Conservation (phyloP, 257 asterid species). For the Solanum arcanum region DNA sequence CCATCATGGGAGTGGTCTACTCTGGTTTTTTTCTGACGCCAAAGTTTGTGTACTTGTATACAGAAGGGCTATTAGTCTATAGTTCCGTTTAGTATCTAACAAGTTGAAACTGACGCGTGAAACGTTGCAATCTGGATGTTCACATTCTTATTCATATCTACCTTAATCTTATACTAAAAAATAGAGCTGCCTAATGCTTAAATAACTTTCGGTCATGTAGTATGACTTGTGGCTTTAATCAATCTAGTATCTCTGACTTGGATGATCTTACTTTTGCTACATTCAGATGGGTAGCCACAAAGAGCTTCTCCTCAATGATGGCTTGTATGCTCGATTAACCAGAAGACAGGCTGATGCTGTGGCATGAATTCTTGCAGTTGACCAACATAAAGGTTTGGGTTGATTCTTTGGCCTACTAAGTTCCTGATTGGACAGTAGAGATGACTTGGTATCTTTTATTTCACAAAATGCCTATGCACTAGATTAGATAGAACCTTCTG, state of each 20-base stretch:
- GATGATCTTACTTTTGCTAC: background rate
- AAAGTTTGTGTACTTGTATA: background rate
- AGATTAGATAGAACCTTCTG: background rate
- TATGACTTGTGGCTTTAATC: background rate
- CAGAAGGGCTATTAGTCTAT: background rate
- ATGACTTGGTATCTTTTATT: background rate
- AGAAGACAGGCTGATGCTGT: slow-evolving; percentile 80
- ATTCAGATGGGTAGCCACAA: slow-evolving; percentile 72
- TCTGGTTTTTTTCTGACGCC: background rate
- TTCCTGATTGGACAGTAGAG: background rate
- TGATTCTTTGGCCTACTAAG: background rate
- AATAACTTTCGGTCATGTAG: background rate
- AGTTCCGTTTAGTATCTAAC: background rate
- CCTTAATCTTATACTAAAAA: background rate
- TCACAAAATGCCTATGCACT: background rate
- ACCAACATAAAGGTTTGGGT: background rate
- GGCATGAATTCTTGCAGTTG: slow-evolving; percentile 21
- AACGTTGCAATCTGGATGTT: background rate
- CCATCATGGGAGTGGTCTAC: background rate
- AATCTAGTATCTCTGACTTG: background rate
- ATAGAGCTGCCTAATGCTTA: background rate
- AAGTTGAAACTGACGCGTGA: background rate
- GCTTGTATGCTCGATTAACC: slow-evolving; percentile 69
- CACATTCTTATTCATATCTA: background rate
- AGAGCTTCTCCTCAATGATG: slow-evolving; percentile 57